Conservation (phyloP, 805 yeast genomes). For the Cyberlindnera saturnus region DNA sequence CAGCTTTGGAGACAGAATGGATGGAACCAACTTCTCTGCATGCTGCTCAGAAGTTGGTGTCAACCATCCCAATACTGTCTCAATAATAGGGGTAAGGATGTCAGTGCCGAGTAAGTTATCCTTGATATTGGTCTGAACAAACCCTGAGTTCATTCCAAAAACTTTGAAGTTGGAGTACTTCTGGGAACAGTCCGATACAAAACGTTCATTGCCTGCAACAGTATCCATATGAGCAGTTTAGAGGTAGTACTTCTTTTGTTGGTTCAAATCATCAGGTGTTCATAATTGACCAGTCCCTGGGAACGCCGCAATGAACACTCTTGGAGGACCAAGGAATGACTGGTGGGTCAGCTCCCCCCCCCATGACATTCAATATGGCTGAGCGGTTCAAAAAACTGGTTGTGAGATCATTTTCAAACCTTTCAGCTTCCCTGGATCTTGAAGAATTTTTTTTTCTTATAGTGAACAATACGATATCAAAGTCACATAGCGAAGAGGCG, state of each 20-base stretch:
- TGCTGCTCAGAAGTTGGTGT: conserved; percentile 29
- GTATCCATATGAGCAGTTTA: conserved; percentile 32
- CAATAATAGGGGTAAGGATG: conserved; percentile 21
- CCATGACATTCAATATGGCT: conserved; percentile 25
- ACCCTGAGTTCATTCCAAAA: conserved; percentile 36
- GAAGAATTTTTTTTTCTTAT: conserved; percentile 36
- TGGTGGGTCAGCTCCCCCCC: conserved; percentile 18
- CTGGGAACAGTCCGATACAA: conserved; percentile 22
- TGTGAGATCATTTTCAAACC: conserved; percentile 33
- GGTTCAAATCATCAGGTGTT: conserved; percentile 29
- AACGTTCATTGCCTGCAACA: conserved; percentile 36
- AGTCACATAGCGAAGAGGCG: conserved; percentile 18
- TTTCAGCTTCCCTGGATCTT: conserved; percentile 27
- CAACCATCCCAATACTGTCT: conserved; percentile 26
- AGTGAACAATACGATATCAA: conserved; percentile 30
- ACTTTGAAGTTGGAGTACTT: conserved; percentile 20
- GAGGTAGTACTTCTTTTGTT: conserved; percentile 25
- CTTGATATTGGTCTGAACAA: conserved; percentile 28
- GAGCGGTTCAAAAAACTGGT: conserved; percentile 33
- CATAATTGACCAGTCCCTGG: conserved; percentile 33
- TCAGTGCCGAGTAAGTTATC: conserved; percentile 27
- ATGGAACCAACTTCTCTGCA: conserved; percentile 27
- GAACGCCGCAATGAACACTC: conserved; percentile 34
- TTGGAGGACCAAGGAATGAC: conserved; percentile 16
- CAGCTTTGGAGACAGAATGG: conserved; percentile 25